Percentiles rank a stretch among this genome's conserved stretches.
Conservation (phyloP, 495 filamentous ascomycete genomes). For the Lichina pygmaea region DNA sequence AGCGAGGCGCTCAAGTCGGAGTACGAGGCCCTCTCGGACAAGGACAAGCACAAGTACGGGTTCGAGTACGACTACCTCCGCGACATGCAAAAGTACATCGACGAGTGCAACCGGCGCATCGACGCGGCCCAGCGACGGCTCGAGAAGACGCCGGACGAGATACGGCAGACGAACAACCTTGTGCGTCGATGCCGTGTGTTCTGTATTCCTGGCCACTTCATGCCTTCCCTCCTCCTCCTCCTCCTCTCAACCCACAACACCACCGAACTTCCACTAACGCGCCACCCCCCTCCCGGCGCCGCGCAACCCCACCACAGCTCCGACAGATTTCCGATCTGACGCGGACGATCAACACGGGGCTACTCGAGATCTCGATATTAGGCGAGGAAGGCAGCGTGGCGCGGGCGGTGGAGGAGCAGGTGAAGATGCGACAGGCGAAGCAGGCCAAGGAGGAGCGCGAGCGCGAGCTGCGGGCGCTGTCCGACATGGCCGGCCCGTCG, state of each 20-base stretch:
- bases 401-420: slow-evolving; percentile 60
- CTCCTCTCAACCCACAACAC: not conserved
- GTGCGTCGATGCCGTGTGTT: slow-evolving; percentile 11
- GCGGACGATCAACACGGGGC: slow-evolving; percentile 51
- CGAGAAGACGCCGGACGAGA: slow-evolving; percentile 96
- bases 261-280: not conserved
- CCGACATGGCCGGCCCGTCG: slow-evolving; percentile 69
- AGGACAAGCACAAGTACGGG: slow-evolving; percentile 57
- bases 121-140: slow-evolving; percentile 68
- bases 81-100: slow-evolving; percentile 86
- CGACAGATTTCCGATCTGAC: slow-evolving; percentile 69
- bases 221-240: not conserved
- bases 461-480: slow-evolving; percentile 70
- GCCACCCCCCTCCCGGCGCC: not conserved
- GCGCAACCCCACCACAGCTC: slow-evolving; percentile 17
- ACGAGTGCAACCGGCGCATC: slow-evolving; percentile 87
- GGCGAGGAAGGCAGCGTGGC: slow-evolving; percentile 60
- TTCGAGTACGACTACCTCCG: slow-evolving; percentile 93
- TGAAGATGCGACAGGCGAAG: slow-evolving; percentile 54
- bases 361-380: slow-evolving; percentile 64
- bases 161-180: slow-evolving; percentile 78
- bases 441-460: slow-evolving; percentile 64
- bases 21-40: slow-evolving; percentile 18
- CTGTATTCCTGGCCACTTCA: too few species aligned
- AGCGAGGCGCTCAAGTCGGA: slow-evolving; percentile 27